Percentiles rank a stretch among this genome's conserved stretches.
Evolutionary conservation across 768 basidiomycete genomes (phyloP).

Genomic region (Suillus paluster): DNA sequence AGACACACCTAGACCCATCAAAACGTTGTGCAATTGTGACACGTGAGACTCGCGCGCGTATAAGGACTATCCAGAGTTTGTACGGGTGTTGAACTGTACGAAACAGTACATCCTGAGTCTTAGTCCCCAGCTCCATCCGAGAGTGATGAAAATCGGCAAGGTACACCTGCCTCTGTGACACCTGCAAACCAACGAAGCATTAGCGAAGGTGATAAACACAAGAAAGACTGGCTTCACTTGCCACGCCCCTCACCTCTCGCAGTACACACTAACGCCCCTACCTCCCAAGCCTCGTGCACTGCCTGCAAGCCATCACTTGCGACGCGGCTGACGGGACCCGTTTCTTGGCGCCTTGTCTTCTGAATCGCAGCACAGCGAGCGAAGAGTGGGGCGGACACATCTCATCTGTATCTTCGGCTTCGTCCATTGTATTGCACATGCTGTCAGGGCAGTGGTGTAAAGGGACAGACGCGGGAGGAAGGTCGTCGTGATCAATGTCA

Average conservation of each 20-base stretch:
- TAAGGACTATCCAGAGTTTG: background rate
- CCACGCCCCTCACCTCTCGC: background rate
- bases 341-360: constrained; percentile 19
- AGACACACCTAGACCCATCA: background rate
- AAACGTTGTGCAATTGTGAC: too few species aligned
- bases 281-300: constrained; percentile 18
- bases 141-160: too few species aligned
- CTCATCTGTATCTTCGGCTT: constrained; percentile 43
- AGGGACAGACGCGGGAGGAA: background rate
- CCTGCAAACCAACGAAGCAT: too few species aligned
- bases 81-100: too few species aligned
- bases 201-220: too few species aligned
- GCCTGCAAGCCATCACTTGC: constrained; percentile 28
- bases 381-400: constrained; percentile 47
- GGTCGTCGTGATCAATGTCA: too few species aligned
- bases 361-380: constrained; percentile 35
- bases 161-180: background rate
- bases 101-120: background rate
- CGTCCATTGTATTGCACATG: constrained; percentile 11
- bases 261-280: background rate
- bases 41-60: background rate
- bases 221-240: background rate
- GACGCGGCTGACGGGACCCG: constrained; percentile 34
- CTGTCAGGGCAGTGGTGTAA: constrained; percentile 1
- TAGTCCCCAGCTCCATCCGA: background rate